Base-by-base conservation (phyloP, 208 protist species). In the Crithidia brevicula region DNA sequence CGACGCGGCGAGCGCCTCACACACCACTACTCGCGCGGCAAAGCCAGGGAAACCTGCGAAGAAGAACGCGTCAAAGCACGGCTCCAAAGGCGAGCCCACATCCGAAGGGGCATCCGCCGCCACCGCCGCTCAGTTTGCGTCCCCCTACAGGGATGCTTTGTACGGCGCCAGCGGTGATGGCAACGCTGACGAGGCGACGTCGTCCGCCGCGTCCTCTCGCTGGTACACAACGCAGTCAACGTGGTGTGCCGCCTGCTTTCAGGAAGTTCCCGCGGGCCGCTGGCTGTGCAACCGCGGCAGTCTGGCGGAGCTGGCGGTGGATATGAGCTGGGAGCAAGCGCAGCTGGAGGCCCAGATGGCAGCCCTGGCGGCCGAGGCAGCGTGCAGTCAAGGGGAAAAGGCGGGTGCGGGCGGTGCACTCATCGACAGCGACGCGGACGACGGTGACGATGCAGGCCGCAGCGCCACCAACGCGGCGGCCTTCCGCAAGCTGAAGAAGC, bases 181-280 rank as follows among this genome's bases (percentile, higher is more conserved):
- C 8, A 58, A 3, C 2, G 9, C 52, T 6, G n/a, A 13, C 22
- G 20, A 20, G 2, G 38, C 20, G 2, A 53, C 43, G 28, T 30
- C 52, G 25, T 11, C n/a, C 52, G 8, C 52, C 38, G n/a, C 69
- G n/a, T n/a, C n/a, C n/a, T n/a, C n/a, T n/a, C n/a, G 64, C 23
- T 70, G 59, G 58, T 72, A 68, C 47, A 77, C 74, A n/a, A 79
- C 63, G 23, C 51, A 46, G 59, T 34, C 67, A 6, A 75, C 80
- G 18, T 74, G 72, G 50, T 92, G 86, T 46, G 75, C 73, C 27
- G 77, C 71, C 20, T 87, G 86, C 61, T 67, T 89, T n/a, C 49
- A 61, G 27, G 60, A 66, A n/a, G 89, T 92, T 49, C 63, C 69
- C 16, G 40, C 61, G 3, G 86, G 80, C 9, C 64, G 74, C 13